These are phyloP conservation scores for Endocalyx cinctus DNA, from an alignment of 2,329 filamentous ascomycete species.

Conservation along the genomic window DNA sequence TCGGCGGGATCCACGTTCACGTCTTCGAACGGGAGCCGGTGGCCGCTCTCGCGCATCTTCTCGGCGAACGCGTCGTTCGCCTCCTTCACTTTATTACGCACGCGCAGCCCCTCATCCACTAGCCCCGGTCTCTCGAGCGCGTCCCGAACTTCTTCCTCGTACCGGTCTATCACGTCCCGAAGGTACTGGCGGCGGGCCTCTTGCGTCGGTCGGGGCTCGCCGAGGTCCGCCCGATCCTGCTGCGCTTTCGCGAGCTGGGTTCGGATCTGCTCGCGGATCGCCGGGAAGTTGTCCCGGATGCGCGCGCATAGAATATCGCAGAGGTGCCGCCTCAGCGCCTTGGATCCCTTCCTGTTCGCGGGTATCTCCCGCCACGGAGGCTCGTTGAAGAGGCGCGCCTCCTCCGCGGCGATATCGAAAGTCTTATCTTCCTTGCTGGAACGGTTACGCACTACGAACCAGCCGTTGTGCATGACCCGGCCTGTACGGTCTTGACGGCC, in stretches of 20 bases:
- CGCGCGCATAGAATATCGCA: constrained; percentile 21
- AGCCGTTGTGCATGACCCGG: constrained; percentile 16
- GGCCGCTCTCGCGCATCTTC: constrained; percentile 22
- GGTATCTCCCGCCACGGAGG: constrained; percentile 24
- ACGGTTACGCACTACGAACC: constrained; percentile 34
- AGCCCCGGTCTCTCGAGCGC: constrained; percentile 22
- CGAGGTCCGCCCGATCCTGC: constrained; percentile 13
- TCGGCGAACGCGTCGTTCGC: constrained; percentile 19
- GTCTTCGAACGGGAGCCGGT: constrained; percentile 23
- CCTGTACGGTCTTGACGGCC: constrained; percentile 8
- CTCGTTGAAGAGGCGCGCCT: constrained; percentile 22
- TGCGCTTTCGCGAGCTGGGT: constrained; percentile 13
- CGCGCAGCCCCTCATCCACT: constrained; percentile 15
- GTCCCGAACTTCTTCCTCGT: constrained; percentile 11
- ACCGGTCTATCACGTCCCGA: constrained; percentile 15
- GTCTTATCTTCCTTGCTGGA: constrained; percentile 15
- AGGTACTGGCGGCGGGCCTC: constrained; percentile 22
- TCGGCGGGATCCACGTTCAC: constrained; percentile 10
- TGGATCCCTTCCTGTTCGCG: constrained; percentile 20
- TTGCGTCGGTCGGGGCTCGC: constrained; percentile 19
- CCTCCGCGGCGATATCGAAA: constrained; percentile 22
- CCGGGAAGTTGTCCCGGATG: constrained; percentile 18
- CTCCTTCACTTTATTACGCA: constrained; percentile 18
- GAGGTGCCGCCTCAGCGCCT: constrained; percentile 24
- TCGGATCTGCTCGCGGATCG: constrained; percentile 19